Conservation (phyloP, 192 early-diverging fungal species). For the Backusella macrospora region DNA sequence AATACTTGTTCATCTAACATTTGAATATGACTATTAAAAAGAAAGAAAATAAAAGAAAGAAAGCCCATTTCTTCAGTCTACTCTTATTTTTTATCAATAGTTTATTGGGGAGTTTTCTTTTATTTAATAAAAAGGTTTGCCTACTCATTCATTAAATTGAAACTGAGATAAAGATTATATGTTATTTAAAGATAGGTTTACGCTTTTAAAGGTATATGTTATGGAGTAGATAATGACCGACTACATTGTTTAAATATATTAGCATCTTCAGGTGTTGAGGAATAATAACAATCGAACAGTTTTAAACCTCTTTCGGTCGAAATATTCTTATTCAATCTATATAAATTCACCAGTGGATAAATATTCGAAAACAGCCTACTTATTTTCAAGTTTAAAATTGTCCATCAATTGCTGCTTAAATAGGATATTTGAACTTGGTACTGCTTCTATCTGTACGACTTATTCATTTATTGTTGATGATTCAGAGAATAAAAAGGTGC, state of each 20-base stretch:
- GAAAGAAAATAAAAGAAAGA: not conserved
- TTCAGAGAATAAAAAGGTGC: not conserved
- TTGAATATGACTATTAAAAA: not conserved
- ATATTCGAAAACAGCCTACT: not conserved
- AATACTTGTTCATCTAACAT: not conserved
- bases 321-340: not conserved
- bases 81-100: not conserved
- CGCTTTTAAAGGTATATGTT: not conserved
- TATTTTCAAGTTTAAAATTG: not conserved
- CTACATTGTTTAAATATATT: not conserved
- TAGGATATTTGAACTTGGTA: not conserved
- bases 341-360: not conserved
- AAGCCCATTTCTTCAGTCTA: not conserved
- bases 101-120: not conserved
- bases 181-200: not conserved
- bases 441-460: not conserved
- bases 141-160: not conserved
- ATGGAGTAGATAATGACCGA: not conserved
- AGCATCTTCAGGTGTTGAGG: no score
- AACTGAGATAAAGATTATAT: not conserved
- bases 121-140: not conserved
- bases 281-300: not conserved
- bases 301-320: not conserved
- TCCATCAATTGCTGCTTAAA: not conserved
- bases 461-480: not conserved